These are phyloP conservation scores for Picochlorum sp. DNA, from an alignment of 139 green algal genomes.

Conservation along the genomic window DNA sequence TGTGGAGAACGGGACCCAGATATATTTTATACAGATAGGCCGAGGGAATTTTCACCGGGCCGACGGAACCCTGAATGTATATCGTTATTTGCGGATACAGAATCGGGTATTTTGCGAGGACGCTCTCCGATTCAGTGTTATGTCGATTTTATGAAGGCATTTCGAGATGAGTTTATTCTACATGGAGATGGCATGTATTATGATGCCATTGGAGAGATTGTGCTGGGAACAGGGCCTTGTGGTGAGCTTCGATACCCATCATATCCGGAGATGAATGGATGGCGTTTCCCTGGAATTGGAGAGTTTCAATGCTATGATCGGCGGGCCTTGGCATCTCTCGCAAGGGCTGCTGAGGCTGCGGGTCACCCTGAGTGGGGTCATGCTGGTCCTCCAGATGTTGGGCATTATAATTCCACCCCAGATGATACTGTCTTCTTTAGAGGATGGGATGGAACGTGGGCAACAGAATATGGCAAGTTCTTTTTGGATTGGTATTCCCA, in stretches of 20 bases:
- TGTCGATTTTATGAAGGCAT: conserved; percentile 72
- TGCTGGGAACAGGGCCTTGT: conserved; percentile 54
- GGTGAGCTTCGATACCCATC: conserved; percentile 63
- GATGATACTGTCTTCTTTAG: conserved; percentile 52
- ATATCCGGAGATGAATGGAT: conserved; percentile 70
- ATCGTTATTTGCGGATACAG: conserved; percentile 71
- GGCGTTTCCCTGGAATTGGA: conserved; percentile 74
- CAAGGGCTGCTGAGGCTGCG: conserved; percentile 24
- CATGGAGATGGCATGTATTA: conserved; percentile 28
- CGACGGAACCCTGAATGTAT: conserved; percentile 75
- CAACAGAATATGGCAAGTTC: conserved; percentile 55
- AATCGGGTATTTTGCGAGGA: conserved; percentile 43
- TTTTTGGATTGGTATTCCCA: conserved; percentile 47
- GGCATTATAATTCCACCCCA: conserved; percentile 42
- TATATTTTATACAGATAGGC: conserved; percentile 78
- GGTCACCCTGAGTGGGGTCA: conserved; percentile 51
- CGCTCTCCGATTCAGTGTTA: conserved; percentile 70
- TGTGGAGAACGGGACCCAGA: conserved; percentile 66
- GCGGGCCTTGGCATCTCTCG: conserved; percentile 39
- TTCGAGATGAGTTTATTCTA: conserved; percentile 49
- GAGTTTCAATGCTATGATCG: conserved; percentile 71
- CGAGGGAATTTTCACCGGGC: conserved; percentile 33
- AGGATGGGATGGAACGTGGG: conserved; percentile 56
- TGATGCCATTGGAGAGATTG: conserved; percentile 64
- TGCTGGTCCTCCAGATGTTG: conserved; percentile 43